Base-by-base conservation (phyloP, 1,284 basidiomycete genomes). In the Trametes versicolor region DNA sequence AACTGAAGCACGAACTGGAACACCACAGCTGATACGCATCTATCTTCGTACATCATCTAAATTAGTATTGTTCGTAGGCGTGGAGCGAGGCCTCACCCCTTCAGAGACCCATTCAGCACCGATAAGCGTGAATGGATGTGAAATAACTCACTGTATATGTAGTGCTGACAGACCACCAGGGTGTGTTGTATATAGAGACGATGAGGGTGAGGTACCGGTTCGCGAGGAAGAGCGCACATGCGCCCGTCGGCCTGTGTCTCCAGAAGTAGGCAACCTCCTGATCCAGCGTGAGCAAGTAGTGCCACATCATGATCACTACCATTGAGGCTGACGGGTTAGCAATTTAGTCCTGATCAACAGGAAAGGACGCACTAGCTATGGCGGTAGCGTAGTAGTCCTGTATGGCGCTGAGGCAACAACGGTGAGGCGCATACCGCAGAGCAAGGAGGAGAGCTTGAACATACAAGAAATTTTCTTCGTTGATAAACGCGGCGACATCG, bases 251-350 rank as follows among this genome's bases (percentile, higher is more conserved):
- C 23, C 29, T 56, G 4, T 32, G 23, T 8, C n/a, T 53, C 65
- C 65, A 66, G 19, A 66, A 63, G 21, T 60, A 61, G 2, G 36
- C 39, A 2, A 59, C 39, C 39, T 66, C 64, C 15, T 36, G 37
- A 2, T 34, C 19, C 9, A 66, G 15, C 1, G 65, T 66, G 15
- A 63, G 45, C n/a, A 60, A 12, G 32, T 66, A 63, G 8, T 63
- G 39, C 48, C 59, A 66, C 1, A 60, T 17, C 7, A 66, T 13
- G n/a, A n/a, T n/a, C n/a, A n/a, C n/a, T n/a, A n/a, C n/a, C n/a
- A n/a, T n/a, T n/a, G n/a, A n/a, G n/a, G n/a, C n/a, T n/a, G n/a
- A n/a, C n/a, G n/a, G n/a, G n/a, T n/a, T n/a, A n/a, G n/a, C n/a
- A n/a, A n/a, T n/a, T 12, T 4, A 39, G 37, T n/a, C n/a, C n/a